A percentile compares a stretch with the other conserved stretches of the same genome.
Evolutionary conservation across 345 rosid genomes (phyloP).

Genomic region (Gossypium turneri): DNA sequence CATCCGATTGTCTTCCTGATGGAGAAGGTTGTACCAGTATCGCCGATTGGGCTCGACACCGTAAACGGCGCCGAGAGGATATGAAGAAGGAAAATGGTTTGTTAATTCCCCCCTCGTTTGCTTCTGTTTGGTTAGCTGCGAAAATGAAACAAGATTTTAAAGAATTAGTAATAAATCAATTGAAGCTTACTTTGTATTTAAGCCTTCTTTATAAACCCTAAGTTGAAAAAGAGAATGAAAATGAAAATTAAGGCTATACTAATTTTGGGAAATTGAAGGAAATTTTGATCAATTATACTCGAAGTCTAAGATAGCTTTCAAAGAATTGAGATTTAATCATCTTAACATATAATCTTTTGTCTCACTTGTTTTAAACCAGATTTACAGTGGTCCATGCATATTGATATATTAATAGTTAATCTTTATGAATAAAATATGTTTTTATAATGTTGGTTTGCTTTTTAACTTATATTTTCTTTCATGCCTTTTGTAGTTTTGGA

Average conservation of each 20-base stretch:
- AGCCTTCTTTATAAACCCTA: background rate
- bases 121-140: background rate
- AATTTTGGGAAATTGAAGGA: background rate
- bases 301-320: too few relatives aligned
- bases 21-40: conserved; percentile 71
- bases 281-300: background rate
- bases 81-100: conserved; percentile 58
- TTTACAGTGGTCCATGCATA: background rate
- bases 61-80: conserved; percentile 86
- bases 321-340: background rate
- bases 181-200: background rate
- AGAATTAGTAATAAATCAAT: background rate
- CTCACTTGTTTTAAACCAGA: background rate
- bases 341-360: background rate
- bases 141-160: background rate
- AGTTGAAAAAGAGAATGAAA: background rate
- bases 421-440: background rate
- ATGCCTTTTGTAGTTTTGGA: conserved; percentile 46
- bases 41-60: conserved; percentile 90
- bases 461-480: background rate
- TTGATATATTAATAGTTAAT: background rate
- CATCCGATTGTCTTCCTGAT: conserved; percentile 47
- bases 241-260: background rate
- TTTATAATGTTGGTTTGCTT: background rate
- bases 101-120: background rate